Percentiles rank a stretch among this genome's conserved stretches.
Conservation (phyloP, 306 rosid species). For the Rubus idaeus region DNA sequence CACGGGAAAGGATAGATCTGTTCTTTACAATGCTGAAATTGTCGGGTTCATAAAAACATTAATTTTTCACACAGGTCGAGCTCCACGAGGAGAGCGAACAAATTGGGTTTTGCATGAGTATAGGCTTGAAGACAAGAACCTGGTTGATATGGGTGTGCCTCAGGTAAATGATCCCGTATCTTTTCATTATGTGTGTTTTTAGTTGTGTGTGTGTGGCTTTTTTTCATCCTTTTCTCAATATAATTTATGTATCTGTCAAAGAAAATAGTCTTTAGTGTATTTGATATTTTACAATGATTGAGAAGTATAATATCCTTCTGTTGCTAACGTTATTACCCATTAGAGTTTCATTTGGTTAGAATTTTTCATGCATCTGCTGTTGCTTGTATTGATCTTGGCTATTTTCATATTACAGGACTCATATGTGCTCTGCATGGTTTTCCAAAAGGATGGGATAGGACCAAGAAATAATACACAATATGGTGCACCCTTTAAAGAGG, state of each 20-base stretch:
- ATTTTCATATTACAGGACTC: slow-evolving; percentile 49
- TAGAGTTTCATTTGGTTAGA: neutral
- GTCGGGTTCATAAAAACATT: slow-evolving; percentile 74
- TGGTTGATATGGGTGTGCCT: slow-evolving; percentile 26
- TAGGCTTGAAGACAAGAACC: slow-evolving; percentile 50
- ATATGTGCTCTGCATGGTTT: slow-evolving; percentile 61
- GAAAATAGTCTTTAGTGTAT: neutral
- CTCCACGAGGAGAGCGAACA: slow-evolving; percentile 62
- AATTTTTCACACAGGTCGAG: slow-evolving; percentile 55
- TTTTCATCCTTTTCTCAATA: neutral
- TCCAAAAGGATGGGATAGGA: slow-evolving; percentile 66
- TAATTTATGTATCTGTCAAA: neutral
- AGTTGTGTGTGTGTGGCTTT: neutral
- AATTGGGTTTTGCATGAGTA: slow-evolving; percentile 93
- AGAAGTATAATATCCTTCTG: no score
- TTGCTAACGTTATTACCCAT: neutral
- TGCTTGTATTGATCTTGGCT: slow-evolving; percentile 16
- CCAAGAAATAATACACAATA: slow-evolving; percentile 67
- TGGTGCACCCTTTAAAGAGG: slow-evolving; percentile 60
- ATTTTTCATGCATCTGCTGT: neutral
- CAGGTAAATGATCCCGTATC: slow-evolving; percentile 44
- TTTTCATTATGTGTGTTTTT: neutral
- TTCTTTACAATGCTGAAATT: slow-evolving; percentile 21
- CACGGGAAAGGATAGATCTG: slow-evolving; percentile 62
- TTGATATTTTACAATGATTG: neutral